phyloP scores from a whole-genome alignment of 441 rosid genomes.

The Mallotus japonicus region DNA sequence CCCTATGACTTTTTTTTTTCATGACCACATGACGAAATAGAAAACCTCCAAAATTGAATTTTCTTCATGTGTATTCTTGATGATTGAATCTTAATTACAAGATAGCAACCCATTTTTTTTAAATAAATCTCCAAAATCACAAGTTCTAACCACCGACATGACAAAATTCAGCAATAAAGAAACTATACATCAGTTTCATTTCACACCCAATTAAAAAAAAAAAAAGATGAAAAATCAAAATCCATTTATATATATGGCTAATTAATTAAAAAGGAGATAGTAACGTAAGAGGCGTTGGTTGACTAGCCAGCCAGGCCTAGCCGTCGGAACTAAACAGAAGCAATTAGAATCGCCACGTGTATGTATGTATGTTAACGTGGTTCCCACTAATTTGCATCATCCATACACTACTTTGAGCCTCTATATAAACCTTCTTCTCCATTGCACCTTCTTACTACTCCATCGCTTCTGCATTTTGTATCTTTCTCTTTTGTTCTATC shows the following conservation, averaged over 20 bases:
- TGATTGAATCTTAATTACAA: neutral
- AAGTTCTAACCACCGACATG: neutral
- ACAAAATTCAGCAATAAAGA: neutral
- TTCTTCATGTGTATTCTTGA: neutral
- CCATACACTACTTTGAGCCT: conserved; percentile 15
- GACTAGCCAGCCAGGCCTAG: conserved; percentile 24
- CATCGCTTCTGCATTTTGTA: neutral
- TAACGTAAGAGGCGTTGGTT: conserved; percentile 35
- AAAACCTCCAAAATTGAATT: neutral
- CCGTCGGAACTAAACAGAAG: no score
- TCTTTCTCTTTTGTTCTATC: no score
- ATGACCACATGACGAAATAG: no score
- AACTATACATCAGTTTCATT: neutral
- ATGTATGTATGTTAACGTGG: conserved; percentile 13
- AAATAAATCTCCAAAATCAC: neutral
- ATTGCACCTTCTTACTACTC: conserved; percentile 10
- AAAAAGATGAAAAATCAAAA: no score
- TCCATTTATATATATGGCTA: no score
- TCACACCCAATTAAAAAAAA: neutral
- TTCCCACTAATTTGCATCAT: conserved; percentile 24
- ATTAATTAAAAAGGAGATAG: no score
- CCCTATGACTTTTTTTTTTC: no score
- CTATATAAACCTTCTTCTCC: conserved; percentile 30
- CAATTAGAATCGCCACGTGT: conserved; percentile 34
- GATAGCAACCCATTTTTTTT: neutral